Evolutionary conservation across 192 early-diverging fungal genomes (phyloP), one percentile per base, ranked within the genome.

Genomic region (Rhizoclosmatium globosum): DNA sequence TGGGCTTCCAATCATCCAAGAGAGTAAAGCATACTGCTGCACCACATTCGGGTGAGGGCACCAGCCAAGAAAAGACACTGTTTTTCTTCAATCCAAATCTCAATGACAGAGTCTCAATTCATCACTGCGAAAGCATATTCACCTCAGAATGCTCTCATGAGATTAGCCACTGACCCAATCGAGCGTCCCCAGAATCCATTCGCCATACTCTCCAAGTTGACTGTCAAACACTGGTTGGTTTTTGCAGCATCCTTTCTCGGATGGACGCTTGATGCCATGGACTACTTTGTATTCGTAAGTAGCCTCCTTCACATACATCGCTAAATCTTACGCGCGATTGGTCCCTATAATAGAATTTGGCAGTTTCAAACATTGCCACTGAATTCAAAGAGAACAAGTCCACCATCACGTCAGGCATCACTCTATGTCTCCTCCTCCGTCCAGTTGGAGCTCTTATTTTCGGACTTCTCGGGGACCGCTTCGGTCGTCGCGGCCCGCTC

Each of bases 261-360:
- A n/a, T 94, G 93, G 92, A 87, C 88, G 57, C 79, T 93, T 13
- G 91, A 94, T 74, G 88, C 91, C 11, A 87, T 92, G 58, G 93
- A 94, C 82, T 94, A 89, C 79, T 92, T 92, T 66, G 86, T 87
- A 46, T 87, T 93, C 2, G 80, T 87, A 17, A 80, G 92, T 78
- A 80, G 90, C 0, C 78, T 89, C 15, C 85, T 87, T 42, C 88
- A 65, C 86, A 0, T 53, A 0, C 31, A 31, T 31, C 31, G 31
- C 31, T 31, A 31, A 31, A 31, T 31, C 31, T 56, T 9, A 56
- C 9, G 53, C 53, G 53, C 53, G 19, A 0, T 0, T 56, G 53
- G 53, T n/a, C 9, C 1, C 19, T 1, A 15, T 56, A 1, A 56
- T 21, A 62, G 60, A 62, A 47, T 21, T 13, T 68, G 4, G n/a